Base-by-base conservation (phyloP, 75 land plant species). In the Picea glauca region DNA sequence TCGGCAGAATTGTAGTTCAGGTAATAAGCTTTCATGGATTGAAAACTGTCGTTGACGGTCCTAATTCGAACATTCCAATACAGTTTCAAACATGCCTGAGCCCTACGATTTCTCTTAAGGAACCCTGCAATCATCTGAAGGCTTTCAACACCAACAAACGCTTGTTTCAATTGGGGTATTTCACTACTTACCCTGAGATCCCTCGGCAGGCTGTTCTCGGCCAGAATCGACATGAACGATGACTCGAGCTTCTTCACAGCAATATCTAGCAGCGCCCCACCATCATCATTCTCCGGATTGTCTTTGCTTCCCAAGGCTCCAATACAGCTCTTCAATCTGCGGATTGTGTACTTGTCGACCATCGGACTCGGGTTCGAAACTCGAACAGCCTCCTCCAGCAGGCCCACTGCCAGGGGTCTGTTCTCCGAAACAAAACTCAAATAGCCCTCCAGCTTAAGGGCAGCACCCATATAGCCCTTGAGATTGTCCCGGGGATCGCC, bases 331-430 rank as follows among this genome's bases (percentile, higher is more conserved):
- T 73, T 50, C 18, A 74, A 13, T 30, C 35, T 74, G 1, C 17
- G 26, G 56, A 58, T 13, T 26, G 59, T 56, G 46, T 26, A 74
- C 59, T 23, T 30, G 33, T 58, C 59, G 12, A 46, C 31, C 17
- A 54, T 17, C 40, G 35, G 59, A 54, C 76, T 74, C 6, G 76
- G 30, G 60, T 57, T 74, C 35, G 76, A 74, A 30, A 50, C 50
- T 14, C 33, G 80, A 77, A 79, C 76, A 12, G 80, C 80, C 58
- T 75, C 58, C 20, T 79, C 32, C 30, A 79, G 80, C 72, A n/a
- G n/a, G 13, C 58, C 26, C 50, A 54, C 26, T 13, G 61, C 60
- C 13, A 21, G 50, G 14, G 81, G 61, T 4, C 59, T 17, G 40
- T 77, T 80, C 23, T n/a, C 17, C 33, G 21, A 30, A 3, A 80